Conservation (phyloP, 306 rosid genomes). For the Prunus salicina region DNA sequence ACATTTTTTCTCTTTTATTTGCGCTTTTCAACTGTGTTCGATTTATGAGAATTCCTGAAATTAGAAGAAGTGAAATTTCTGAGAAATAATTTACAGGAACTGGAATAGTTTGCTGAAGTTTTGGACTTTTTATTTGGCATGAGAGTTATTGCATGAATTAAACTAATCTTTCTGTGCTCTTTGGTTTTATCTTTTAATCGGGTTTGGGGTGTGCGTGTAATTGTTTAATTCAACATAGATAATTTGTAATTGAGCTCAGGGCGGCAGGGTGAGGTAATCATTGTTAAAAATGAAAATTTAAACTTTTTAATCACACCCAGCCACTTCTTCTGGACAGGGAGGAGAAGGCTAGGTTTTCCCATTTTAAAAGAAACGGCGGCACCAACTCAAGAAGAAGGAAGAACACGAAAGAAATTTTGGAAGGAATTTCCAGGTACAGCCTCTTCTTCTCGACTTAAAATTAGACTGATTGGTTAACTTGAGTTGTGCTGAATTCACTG, state of each 20-base stretch:
- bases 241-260: not conserved
- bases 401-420: too few species aligned
- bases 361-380: too few species aligned
- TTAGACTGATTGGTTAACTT: not conserved
- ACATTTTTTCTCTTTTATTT: not conserved
- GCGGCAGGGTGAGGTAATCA: not conserved
- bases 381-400: not conserved
- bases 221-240: not conserved
- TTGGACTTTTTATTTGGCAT: not conserved
- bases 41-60: not conserved
- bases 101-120: not conserved
- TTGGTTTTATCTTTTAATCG: not conserved
- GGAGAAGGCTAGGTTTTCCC: too few species aligned
- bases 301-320: too few species aligned
- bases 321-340: too few species aligned
- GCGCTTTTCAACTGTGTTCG: not conserved
- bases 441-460: too few species aligned
- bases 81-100: not conserved
- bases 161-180: not conserved
- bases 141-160: not conserved
- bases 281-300: not conserved
- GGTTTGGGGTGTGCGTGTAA: not conserved
- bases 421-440: too few species aligned
- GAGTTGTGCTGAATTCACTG: not conserved
- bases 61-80: not conserved